Base-by-base conservation (phyloP, 2,329 filamentous ascomycete genomes). In the Penicillium sp. region DNA sequence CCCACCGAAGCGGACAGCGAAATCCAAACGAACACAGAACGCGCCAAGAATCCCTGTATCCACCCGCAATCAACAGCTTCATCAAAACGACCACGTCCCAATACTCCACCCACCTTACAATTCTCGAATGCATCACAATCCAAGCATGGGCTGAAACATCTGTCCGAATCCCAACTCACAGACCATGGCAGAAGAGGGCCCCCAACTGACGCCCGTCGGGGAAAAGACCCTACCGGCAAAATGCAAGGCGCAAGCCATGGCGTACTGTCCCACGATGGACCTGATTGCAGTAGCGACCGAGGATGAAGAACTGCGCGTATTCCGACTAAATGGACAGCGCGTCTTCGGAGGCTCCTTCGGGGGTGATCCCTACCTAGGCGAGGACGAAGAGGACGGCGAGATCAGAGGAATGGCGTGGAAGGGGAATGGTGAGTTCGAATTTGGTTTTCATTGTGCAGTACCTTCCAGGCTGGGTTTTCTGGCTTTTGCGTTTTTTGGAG, bases 261-360 rank as follows among this genome's bases (percentile, higher is more conserved):
- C 86, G 24, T 90, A 89, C 72, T 96, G 91, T 72, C 90, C 92
- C 14, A 88, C 87, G 8, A 89, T 96, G 77, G 90, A 97, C 73
- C 80, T 97, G 43, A 80, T 92, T 11, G 88, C 89, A 11, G 78
- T 90, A 11, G 87, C 88, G 13, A 83, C 81, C n/a, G 79, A 81
- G 14, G 83, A 86, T 56, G 85, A 85, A 45, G 85, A 86, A 46
- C 77, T 97, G 16, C 81, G 88, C 61, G 85, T 96, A 41, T 92
- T 88, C 73, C 83, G 93, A 45, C 82, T 92, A 14, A 90, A 88
- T 56, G 88, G 88, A 1, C 90, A 97, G 64, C 72, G 79, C 46
- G 85, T 87, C 2, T 87, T 88, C 66, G 81, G 81, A 60, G 64
- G 67, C 45, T 65, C 75, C 56, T 71, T 75, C 61, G 67, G 68